Conservation (phyloP, 202 grass and related monocot species). For the Zoysia matrella region DNA sequence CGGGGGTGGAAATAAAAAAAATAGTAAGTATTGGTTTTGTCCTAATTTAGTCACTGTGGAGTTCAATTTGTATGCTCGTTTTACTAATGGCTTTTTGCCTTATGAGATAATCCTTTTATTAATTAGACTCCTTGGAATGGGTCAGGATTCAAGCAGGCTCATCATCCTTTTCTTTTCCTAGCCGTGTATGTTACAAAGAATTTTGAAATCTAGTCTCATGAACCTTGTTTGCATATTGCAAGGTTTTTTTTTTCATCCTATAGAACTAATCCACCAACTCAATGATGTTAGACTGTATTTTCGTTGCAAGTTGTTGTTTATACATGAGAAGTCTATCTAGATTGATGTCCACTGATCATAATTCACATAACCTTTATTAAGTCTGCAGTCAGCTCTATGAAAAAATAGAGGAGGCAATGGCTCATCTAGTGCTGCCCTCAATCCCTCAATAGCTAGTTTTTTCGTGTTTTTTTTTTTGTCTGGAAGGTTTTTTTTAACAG, state of each 20-base stretch:
- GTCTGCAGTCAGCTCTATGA: conserved; percentile 13
- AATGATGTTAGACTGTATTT: not conserved
- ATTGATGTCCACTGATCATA: not conserved
- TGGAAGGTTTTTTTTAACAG: not conserved
- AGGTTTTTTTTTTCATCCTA: not conserved
- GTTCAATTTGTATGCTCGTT: not conserved
- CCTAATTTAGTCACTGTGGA: conserved; percentile 13
- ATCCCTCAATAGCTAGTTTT: not conserved
- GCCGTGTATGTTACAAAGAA: conserved; percentile 11
- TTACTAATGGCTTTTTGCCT: conserved; percentile 14
- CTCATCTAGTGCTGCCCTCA: conserved; percentile 4
- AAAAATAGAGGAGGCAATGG: conserved; percentile 25
- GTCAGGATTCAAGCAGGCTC: not conserved
- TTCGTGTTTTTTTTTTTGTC: not conserved
- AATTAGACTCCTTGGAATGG: conserved; percentile 2
- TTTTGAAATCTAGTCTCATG: conserved; percentile 14
- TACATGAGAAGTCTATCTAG: not conserved
- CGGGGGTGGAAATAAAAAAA: conserved; percentile 92
- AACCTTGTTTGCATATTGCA: conserved; percentile 19
- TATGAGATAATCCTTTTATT: not conserved
- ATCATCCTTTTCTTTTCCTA: not conserved
- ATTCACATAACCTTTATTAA: conserved; percentile 18
- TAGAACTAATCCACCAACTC: conserved; percentile 17
- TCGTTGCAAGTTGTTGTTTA: conserved; percentile 10
- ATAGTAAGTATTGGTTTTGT: conserved; percentile 48